Conservation (phyloP, 2,329 filamentous ascomycete species). For the Aspergillus pseudonomiae region DNA sequence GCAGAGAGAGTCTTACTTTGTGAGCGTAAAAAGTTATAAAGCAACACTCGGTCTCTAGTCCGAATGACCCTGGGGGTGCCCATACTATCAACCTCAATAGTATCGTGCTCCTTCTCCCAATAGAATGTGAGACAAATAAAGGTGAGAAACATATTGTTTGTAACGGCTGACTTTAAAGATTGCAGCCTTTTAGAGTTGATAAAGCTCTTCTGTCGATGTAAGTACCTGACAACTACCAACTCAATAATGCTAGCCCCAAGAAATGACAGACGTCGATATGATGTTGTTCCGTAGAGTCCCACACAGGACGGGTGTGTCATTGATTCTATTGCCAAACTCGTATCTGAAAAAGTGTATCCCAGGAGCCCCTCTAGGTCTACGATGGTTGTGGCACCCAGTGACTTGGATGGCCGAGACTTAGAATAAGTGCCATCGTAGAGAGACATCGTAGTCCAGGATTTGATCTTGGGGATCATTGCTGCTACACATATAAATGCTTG, state of each 20-base stretch:
- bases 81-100: neutral
- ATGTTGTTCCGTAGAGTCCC: neutral
- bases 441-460: constrained; percentile 7
- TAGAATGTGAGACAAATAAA: neutral
- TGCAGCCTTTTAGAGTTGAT: neutral
- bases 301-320: neutral
- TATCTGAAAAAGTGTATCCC: neutral
- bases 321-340: neutral
- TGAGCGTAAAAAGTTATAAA: neutral
- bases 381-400: neutral
- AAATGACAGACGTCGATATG: neutral
- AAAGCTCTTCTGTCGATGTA: neutral
- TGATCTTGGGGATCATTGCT: constrained; percentile 7
- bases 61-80: neutral
- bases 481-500: constrained; percentile 5
- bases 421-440: constrained; percentile 7
- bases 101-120: neutral
- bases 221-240: neutral
- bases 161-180: neutral
- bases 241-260: neutral
- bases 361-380: neutral
- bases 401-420: neutral
- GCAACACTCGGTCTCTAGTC: neutral
- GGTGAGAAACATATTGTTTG: neutral
- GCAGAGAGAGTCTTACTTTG: neutral